phyloP scores from a whole-genome alignment of 345 rosid species.

The Citrus hindsii region DNA sequence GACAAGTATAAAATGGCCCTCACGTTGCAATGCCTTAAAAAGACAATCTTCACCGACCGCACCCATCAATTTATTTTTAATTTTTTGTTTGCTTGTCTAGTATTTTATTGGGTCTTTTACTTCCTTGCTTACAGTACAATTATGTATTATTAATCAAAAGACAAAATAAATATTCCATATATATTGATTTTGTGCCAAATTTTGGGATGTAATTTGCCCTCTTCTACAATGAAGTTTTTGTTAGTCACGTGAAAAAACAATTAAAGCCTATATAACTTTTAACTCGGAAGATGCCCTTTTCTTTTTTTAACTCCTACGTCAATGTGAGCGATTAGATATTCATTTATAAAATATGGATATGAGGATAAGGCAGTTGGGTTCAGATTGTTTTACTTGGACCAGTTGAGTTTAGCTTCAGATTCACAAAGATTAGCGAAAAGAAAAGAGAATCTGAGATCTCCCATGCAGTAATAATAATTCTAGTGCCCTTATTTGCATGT shows the following conservation, averaged over 20 bases:
- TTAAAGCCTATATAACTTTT: too few species aligned
- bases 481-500: neutral
- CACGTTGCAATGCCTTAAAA: neutral
- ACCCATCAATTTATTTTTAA: neutral
- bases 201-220: neutral
- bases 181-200: neutral
- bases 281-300: too few species aligned
- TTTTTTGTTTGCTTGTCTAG: neutral
- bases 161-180: neutral
- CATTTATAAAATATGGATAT: too few species aligned
- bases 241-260: neutral
- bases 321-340: neutral
- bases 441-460: neutral
- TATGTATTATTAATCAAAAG: neutral
- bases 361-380: too few species aligned
- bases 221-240: neutral
- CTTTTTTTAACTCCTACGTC: too few species aligned
- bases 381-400: too few species aligned
- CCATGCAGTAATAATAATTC: neutral
- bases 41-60: neutral
- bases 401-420: neutral
- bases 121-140: neutral
- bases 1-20: neutral
- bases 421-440: neutral
- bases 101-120: neutral